Conservation (phyloP, 257 asterid species). For the Anisodus acutangulus region DNA sequence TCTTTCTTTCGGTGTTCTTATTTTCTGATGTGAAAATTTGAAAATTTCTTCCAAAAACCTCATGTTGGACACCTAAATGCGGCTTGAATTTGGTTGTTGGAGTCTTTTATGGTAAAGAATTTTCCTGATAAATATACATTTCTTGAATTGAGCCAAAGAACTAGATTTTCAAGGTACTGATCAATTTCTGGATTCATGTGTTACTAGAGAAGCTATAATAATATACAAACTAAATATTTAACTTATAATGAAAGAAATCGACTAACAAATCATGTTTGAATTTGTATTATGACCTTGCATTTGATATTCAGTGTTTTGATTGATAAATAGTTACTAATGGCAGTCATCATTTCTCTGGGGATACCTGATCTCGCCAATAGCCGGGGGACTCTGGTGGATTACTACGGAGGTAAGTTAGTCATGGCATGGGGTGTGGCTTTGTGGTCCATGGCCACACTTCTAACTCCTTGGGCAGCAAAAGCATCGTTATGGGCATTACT, state of each 20-base stretch:
- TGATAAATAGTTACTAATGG: conserved; percentile 64
- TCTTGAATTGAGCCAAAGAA: conserved; percentile 12
- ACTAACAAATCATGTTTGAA: background rate
- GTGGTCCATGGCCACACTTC: conserved; percentile 97
- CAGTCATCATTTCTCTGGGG: conserved; percentile 99
- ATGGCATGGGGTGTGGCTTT: conserved; percentile 98
- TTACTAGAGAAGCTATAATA: background rate
- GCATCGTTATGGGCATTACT: conserved; percentile 68
- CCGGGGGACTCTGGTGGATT: conserved; percentile 89
- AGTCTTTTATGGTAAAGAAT: conserved; percentile 22
- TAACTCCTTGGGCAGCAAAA: conserved; percentile 97
- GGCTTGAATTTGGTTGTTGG: background rate
- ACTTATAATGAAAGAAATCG: background rate
- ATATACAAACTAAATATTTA: background rate
- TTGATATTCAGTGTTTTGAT: conserved; percentile 31
- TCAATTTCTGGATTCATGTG: background rate
- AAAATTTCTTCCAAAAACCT: background rate
- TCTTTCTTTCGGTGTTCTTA: no score
- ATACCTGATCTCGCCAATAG: conserved; percentile 94
- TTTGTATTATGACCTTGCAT: conserved; percentile 18
- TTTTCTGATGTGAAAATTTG: background rate
- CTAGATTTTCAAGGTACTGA: conserved; percentile 18
- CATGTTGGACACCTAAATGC: background rate
- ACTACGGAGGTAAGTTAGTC: conserved; percentile 90
- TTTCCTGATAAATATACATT: background rate